Evolutionary conservation across 208 protist species (phyloP).

Genomic region (Leptomonas pyrrhocoris): DNA sequence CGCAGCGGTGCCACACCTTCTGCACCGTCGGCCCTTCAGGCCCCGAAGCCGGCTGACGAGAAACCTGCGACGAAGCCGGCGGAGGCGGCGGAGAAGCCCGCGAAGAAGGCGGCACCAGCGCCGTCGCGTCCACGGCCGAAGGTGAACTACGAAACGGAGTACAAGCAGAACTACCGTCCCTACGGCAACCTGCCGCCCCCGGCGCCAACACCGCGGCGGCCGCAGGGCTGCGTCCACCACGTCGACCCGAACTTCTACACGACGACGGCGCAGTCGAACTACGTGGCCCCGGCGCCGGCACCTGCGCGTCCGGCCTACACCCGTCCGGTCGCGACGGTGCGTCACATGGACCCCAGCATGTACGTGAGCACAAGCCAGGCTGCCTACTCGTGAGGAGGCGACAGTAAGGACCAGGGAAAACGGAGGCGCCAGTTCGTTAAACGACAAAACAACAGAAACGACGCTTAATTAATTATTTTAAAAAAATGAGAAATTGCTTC

Average conservation of each 20-base stretch:
- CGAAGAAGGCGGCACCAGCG: neutral
- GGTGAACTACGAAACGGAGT: constrained; percentile 40
- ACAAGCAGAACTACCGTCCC: constrained; percentile 46
- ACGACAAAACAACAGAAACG: too few relatives aligned
- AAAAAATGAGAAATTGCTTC: too few relatives aligned
- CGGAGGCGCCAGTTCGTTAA: too few relatives aligned
- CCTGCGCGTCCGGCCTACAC: constrained; percentile 22
- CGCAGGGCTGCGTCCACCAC: constrained; percentile 53
- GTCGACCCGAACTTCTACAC: constrained; percentile 65
- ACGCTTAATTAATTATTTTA: too few relatives aligned
- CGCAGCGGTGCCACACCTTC: neutral
- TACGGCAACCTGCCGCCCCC: constrained; percentile 19
- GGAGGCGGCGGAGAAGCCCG: neutral
- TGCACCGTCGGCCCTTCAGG: neutral
- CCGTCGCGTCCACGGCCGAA: constrained; percentile 2
- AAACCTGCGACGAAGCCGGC: too few relatives aligned
- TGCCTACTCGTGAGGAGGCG: constrained; percentile 29
- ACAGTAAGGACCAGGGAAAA: neutral
- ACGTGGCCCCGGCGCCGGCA: constrained; percentile 15
- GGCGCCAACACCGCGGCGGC: constrained; percentile 9
- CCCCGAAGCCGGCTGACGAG: too few relatives aligned
- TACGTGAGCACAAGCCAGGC: constrained; percentile 59
- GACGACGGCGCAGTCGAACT: constrained; percentile 49
- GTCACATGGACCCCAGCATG: constrained; percentile 64
- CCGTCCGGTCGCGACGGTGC: constrained; percentile 18